Percentiles rank a stretch among this genome's conserved stretches.
Conservation (phyloP, 108 stramenopile genomes). For the Nannochloropsis granulata region DNA sequence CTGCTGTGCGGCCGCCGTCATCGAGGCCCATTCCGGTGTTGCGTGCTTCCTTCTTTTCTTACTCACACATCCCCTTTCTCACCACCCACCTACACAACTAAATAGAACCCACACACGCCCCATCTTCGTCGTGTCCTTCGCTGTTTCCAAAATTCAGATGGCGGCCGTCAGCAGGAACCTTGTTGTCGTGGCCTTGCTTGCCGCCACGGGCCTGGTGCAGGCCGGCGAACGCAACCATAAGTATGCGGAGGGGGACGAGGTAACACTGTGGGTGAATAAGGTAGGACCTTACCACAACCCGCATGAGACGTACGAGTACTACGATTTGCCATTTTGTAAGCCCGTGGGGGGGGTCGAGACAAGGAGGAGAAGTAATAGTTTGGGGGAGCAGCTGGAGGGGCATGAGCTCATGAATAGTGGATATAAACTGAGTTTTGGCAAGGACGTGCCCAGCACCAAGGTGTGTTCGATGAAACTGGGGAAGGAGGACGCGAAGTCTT, state of each 20-base stretch:
- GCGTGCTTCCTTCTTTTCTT: no score
- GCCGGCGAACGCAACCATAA: not conserved
- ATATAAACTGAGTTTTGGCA: slow-evolving; percentile 39
- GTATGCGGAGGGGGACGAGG: slow-evolving; percentile 28
- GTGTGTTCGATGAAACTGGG: slow-evolving; percentile 53
- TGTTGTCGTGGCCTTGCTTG: not conserved
- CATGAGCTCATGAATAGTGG: slow-evolving; percentile 54
- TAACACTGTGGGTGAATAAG: slow-evolving; percentile 91
- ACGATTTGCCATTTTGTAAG: slow-evolving; percentile 85
- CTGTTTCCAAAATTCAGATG: not conserved
- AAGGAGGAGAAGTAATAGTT: slow-evolving; percentile 27
- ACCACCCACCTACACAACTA: no score
- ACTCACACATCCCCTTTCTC: no score
- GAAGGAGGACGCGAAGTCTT: slow-evolving; percentile 36
- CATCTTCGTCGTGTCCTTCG: no score
- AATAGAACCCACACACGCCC: no score
- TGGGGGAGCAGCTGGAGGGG: slow-evolving; percentile 48
- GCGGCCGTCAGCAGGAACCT: not conserved
- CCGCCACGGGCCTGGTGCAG: not conserved
- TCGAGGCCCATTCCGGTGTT: no score
- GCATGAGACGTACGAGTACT: slow-evolving; percentile 94
- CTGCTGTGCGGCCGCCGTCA: no score
- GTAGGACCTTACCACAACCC: slow-evolving; percentile 98
- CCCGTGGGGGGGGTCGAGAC: slow-evolving; percentile 60
- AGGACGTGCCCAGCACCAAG: slow-evolving; percentile 41